Base-by-base conservation (phyloP, 441 rosid species). In the Euphorbia neoarborescens region DNA sequence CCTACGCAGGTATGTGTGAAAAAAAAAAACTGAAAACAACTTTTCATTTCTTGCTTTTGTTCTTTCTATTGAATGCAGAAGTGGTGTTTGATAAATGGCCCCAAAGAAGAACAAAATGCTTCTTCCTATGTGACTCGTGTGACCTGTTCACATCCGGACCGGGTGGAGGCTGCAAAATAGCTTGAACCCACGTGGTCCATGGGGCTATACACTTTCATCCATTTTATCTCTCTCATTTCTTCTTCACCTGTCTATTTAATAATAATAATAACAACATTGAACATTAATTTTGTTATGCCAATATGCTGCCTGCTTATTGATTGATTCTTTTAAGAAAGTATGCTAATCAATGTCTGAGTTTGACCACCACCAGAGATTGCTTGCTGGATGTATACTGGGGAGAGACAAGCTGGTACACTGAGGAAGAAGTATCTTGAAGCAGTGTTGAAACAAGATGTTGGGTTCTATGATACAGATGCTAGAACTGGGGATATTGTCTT, bases 311-410 rank as follows among this genome's bases (percentile, higher is more conserved):
- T 2, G 34, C 34, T 32, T 32, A 32, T 32, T 32, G 34, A 32
- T 32, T 46, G n/a, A n/a, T 17, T 32, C 11, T 66, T 6, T 66
- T 46, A 32, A 32, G 4, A 32, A 32, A 32, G 37, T 65, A 28
- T 37, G 5, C 15, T 63, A 9, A 27, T 35, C 46, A 69, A 64
- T 65, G 37, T 53, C 15, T 35, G 59, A 34, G 50, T 60, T 51
- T 66, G 56, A 44, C 50, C 50, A 44, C 50, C 38, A 65, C 50
- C 72, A 94, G 98, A 94, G 85, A 91, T 91, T 76, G 88, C 92
- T 59, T 94, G 98, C 73, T 94, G 98, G 98, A 91, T 94, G 97
- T 94, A 90, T 80, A 82, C 88, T 69, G 98, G 98, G 71, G 98
- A 94, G 72, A 85, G 98, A 75, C 98, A 94, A 79, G 95, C 86